Base-by-base conservation (phyloP, 768 basidiomycete genomes). In the Pisolithus albus region DNA sequence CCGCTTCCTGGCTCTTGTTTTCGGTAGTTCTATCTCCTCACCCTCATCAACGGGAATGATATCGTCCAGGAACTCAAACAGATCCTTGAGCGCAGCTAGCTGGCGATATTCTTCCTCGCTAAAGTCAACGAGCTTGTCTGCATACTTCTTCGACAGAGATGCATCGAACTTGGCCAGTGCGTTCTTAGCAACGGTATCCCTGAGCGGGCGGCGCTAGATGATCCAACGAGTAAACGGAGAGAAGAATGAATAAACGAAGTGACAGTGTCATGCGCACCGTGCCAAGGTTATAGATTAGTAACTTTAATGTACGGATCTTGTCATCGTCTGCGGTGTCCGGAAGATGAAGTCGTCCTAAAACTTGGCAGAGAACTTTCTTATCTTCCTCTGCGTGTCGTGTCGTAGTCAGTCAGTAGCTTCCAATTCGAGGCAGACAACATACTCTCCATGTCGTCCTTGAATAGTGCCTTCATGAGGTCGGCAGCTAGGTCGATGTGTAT, bases 51-150 rank as follows among this genome's bases (percentile, higher is more conserved):
- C 66, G 2, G 86, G 82, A 39, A 86, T 74, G 40, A 90, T 78
- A 9, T 82, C 79, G 56, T 90, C 88, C 63, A 89, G 59, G 62
- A 86, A 86, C 43, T 78, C 74, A 61, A 90, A 90, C 24, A 87
- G 59, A 0, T 79, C 75, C 38, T 80, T 75, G 24, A 88, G 75
- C 26, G 79, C 71, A 48, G 82, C 78, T 3, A 89, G 71, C 50
- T 84, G 73, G 52, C 84, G 71, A 52, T 80, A 83, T 40, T 89
- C 85, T 37, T 79, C 84, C 60, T 88, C 86, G 53, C 75, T 81
- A 64, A 90, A 85, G 52, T 76, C 77, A 53, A 83, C 81, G 11
- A 92, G 70, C 58, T 86, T 82, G 49, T 79, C 75, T 36, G 81
- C 79, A 55, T 83, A 92, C 59, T 81, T 83, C 73, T 90, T 92